These are phyloP conservation scores for Erythrophleum ivorense DNA, from an alignment of 331 rosid genomes.

Conservation along the genomic window DNA sequence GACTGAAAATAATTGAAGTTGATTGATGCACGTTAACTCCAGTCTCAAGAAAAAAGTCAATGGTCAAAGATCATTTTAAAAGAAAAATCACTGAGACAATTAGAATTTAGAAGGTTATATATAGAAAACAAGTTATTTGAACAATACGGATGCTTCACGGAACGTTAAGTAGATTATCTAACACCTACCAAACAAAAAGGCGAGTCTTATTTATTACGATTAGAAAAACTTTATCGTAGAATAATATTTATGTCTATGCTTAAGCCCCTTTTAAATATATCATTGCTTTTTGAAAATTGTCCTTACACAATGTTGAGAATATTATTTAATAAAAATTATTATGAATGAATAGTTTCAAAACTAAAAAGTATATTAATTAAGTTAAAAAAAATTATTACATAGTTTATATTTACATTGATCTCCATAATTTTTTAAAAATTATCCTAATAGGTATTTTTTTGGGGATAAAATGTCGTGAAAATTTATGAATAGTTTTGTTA, in stretches of 20 bases:
- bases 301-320: neutral
- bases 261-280: no score
- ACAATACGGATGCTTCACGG: constrained; percentile 37
- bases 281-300: no score
- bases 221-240: constrained; percentile 13
- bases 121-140: constrained; percentile 31
- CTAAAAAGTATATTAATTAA: no score
- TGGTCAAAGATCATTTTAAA: constrained; percentile 39
- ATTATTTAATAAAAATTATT: neutral
- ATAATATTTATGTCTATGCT: neutral
- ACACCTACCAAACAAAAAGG: constrained; percentile 39
- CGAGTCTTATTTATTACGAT: constrained; percentile 39
- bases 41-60: constrained; percentile 36
- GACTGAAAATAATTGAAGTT: constrained; percentile 8
- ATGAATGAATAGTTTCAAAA: no score
- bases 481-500: no score
- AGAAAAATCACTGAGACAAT: constrained; percentile 30
- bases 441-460: no score
- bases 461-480: no score
- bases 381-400: no score
- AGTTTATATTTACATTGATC: no score
- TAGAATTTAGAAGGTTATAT: neutral
- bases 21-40: constrained; percentile 35
- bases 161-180: constrained; percentile 38
- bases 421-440: no score